These are phyloP conservation scores for Castanea sativa DNA, from an alignment of 306 rosid species.

Conservation along the genomic window DNA sequence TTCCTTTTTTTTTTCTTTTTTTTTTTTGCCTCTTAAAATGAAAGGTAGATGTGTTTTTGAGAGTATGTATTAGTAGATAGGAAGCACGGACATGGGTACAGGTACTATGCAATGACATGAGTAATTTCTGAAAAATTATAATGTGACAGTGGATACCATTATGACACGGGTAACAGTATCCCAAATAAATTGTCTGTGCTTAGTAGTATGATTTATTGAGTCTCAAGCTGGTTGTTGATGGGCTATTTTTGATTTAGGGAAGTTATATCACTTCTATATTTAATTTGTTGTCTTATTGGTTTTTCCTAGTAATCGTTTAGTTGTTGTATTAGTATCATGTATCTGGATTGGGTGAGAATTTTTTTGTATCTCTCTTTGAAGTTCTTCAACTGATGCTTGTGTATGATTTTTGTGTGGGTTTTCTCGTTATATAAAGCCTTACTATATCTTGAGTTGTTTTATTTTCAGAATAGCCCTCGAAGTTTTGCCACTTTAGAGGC, in stretches of 20 bases:
- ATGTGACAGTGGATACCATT: too few species aligned
- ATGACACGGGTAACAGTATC: too few species aligned
- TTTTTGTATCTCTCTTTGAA: background rate
- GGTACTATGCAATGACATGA: too few species aligned
- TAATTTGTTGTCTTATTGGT: background rate
- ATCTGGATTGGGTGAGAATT: background rate
- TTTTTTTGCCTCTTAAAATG: background rate
- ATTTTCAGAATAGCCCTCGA: background rate
- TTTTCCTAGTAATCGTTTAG: background rate
- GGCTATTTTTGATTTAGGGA: background rate
- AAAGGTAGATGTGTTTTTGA: background rate
- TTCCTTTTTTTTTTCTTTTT: background rate
- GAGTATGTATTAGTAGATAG: background rate
- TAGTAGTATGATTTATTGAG: too few species aligned
- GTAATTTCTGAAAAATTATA: too few species aligned
- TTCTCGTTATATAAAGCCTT: background rate
- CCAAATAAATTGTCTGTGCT: too few species aligned
- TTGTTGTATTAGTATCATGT: background rate
- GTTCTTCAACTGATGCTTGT: background rate
- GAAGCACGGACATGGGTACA: too few species aligned
- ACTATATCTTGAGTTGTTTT: background rate
- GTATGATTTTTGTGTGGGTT: background rate
- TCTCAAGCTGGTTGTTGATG: too few species aligned
- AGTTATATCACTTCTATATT: background rate
- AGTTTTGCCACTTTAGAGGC: background rate